Base-by-base conservation (phyloP, 148 eudicot species). In the Persicaria tinctoria region DNA sequence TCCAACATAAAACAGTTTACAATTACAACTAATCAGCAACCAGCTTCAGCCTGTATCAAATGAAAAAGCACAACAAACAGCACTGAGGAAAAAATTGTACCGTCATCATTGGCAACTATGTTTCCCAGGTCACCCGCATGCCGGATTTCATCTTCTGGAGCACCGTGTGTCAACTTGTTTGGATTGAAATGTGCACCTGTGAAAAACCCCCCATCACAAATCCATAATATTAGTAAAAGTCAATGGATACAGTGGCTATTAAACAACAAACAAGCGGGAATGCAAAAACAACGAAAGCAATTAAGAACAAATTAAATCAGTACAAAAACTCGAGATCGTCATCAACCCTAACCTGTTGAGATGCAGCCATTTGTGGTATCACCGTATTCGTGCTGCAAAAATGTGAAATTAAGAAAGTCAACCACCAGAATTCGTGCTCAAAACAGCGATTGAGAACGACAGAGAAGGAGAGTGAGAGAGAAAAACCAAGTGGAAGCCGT, bases 61-160 rank as follows among this genome's bases (percentile, higher is more conserved):
- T 32, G 49, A 77, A 23, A 11, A 75, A 51, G 18, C 59, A 38
- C n/a, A 46, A 8, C 41, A 50, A 75, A 9, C 13, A 68, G 23
- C 38, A 62, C 10, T 18, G 23, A 66, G 45, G 10, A 3, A 51
- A 5, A 23, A 18, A 53, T 75, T 3, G 51, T 75, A 93, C 98
- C 98, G 60, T 91, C 90, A 74, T 91, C 88, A 80, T 93, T 90
- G 60, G 98, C 98, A 83, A 91, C 83, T 76, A 94, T 94, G 97
- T 94, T 94, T 94, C 98, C 96, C 97, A 94, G 98, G 97, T 91
- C 98, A 85, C 98, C 98, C 97, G 97, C 98, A 86, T 94, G 97
- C 74, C 98, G 97, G 82, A 88, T 78, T 79, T 91, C 88, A 76
- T 94, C 98, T 73, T 82, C 96, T 82, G 98, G 97, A 87, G 97